phyloP scores from a whole-genome alignment of 2,329 filamentous ascomycete species.

The Exophiala sp. region DNA sequence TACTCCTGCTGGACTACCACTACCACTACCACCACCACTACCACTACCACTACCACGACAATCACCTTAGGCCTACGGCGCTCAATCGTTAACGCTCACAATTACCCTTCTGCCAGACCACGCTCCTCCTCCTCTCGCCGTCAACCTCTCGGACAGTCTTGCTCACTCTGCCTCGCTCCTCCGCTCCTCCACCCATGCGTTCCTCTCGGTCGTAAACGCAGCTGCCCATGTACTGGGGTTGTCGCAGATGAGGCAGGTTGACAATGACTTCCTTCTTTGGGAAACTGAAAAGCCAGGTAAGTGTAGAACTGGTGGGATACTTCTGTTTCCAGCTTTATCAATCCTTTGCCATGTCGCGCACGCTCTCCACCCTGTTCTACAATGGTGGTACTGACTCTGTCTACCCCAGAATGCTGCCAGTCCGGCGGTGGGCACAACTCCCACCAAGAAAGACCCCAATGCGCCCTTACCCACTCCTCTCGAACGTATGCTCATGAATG shows the following conservation, averaged over 20 bases:
- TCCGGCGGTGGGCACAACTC: constrained; percentile 17
- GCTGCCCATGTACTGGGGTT: constrained; percentile 23
- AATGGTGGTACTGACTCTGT: constrained; percentile 4
- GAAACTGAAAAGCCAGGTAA: constrained; percentile 44
- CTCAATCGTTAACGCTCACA: constrained; percentile 12
- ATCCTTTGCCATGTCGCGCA: neutral
- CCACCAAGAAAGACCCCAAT: constrained; percentile 56
- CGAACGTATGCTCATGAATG: constrained; percentile 72
- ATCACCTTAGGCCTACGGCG: constrained; percentile 7
- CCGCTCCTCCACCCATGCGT: constrained; percentile 9
- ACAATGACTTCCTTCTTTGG: constrained; percentile 51
- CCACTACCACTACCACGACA: neutral
- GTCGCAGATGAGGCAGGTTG: constrained; percentile 27
- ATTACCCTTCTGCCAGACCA: constrained; percentile 7
- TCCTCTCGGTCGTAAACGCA: constrained; percentile 10
- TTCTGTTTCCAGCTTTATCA: neutral
- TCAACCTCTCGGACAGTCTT: constrained; percentile 1
- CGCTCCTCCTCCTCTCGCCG: neutral
- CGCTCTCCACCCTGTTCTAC: neutral
- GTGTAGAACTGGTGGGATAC: constrained; percentile 1
- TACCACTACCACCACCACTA: constrained; percentile 3
- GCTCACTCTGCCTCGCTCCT: neutral
- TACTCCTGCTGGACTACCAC: constrained; percentile 3
- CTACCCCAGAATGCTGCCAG: constrained; percentile 25
- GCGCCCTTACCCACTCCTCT: constrained; percentile 53